phyloP scores from a whole-genome alignment of 2,329 filamentous ascomycete species.

The Huntiella moniliformis region DNA sequence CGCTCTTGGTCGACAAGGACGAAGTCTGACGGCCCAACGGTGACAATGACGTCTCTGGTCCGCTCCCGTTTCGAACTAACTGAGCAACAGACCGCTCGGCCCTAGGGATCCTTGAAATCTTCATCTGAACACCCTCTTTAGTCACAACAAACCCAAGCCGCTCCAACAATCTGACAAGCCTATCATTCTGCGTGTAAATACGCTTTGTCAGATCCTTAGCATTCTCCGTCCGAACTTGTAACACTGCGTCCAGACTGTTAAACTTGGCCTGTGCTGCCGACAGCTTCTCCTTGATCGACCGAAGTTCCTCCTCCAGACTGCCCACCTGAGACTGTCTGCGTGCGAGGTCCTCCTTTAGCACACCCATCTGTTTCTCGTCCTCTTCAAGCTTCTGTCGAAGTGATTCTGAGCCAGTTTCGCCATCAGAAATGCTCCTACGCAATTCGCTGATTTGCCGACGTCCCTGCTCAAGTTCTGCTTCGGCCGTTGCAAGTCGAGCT shows the following conservation, averaged over 20 bases:
- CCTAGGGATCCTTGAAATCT: slow-evolving; percentile 51
- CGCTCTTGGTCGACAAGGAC: slow-evolving; percentile 32
- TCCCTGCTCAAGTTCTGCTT: slow-evolving; percentile 41
- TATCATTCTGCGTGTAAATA: slow-evolving; percentile 67
- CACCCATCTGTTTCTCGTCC: slow-evolving; percentile 51
- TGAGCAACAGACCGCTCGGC: slow-evolving; percentile 32
- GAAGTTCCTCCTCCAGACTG: slow-evolving; percentile 57
- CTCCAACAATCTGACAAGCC: slow-evolving; percentile 66
- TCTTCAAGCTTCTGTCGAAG: slow-evolving; percentile 57
- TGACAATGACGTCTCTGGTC: slow-evolving; percentile 34
- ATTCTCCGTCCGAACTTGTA: slow-evolving; percentile 51
- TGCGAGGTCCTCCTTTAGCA: slow-evolving; percentile 50
- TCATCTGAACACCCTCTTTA: slow-evolving; percentile 52
- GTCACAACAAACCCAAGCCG: slow-evolving; percentile 68
- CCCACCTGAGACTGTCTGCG: slow-evolving; percentile 59
- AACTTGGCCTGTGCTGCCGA: slow-evolving; percentile 34
- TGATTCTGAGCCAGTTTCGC: slow-evolving; percentile 65
- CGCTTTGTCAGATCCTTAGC: slow-evolving; percentile 71
- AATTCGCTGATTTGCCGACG: slow-evolving; percentile 50
- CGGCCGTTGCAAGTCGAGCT: slow-evolving; percentile 34
- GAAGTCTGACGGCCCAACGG: slow-evolving; percentile 35
- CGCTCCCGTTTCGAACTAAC: slow-evolving; percentile 30
- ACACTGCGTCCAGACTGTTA: slow-evolving; percentile 32
- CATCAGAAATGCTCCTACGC: slow-evolving; percentile 56
- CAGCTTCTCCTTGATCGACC: slow-evolving; percentile 46